Base-by-base conservation (phyloP, 2,329 filamentous ascomycete species). In the Domatiomyces catenatus region DNA sequence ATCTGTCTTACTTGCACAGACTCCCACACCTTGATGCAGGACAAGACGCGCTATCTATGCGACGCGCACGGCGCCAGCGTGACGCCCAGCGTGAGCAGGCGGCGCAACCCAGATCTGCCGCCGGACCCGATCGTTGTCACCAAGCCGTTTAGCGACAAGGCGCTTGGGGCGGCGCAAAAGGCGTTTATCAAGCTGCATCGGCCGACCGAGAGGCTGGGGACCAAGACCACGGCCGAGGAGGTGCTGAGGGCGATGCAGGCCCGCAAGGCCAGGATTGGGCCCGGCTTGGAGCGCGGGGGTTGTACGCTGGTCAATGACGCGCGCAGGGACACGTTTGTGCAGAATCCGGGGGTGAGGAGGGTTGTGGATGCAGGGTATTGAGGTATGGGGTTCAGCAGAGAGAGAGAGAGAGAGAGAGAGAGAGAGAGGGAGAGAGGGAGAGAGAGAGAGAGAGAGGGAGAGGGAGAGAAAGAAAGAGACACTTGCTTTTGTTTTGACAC, bases 231-330 rank as follows among this genome's bases (percentile, higher is more conserved):
- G 48, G 72, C 73, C 3, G 58, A 63, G 42, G 67, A 72, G 46
- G 64, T 71, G 2, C 57, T 71, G 15, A 63, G 66, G 48, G 69
- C 70, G 7, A 64, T 78, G 32, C 65, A 71, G 32, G 66, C 67
- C 44, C 71, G 71, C 53, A 79, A 78, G 60, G 66, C 65, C 47
- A 65, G 67, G 19, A 65, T 76, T 54, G 77, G 77, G 2, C 67
- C 72, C 2, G 74, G 71, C 0, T 66, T 80, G 57, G 76, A 77
- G 50, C 66, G 69, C 44, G 72, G 70, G 42, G 76, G 76, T 3
- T 70, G 71, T 42, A 71, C 68, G 19, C 62, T 80, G 5, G 75
- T 72, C 3, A 80, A 71, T 28, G 68, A 71, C 18, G 69, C 71
- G 54, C 68, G 75, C 26, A 68, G 72, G 51, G 59, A 62, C 51